phyloP scores from a whole-genome alignment of 2,329 filamentous ascomycete genomes.

The Aciculosporium take region DNA sequence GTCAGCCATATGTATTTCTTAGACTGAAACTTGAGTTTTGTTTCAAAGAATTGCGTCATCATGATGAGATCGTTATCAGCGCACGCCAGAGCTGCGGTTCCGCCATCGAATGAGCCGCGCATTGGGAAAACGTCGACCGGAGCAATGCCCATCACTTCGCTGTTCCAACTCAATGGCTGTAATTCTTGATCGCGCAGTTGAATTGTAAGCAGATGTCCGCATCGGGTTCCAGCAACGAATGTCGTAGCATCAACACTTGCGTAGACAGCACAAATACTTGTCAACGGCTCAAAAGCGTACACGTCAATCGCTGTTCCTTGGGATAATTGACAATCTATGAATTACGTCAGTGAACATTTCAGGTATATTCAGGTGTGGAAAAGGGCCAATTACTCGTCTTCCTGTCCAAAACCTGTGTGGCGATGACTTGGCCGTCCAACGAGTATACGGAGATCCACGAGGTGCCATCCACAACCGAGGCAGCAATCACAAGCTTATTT shows the following conservation, averaged over 20 bases:
- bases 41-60: slow-evolving; percentile 23
- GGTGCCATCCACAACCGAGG: slow-evolving; percentile 18
- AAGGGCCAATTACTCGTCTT: slow-evolving; percentile 1
- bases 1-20: slow-evolving; percentile 37
- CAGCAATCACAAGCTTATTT: slow-evolving; percentile 18
- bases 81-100: slow-evolving; percentile 25
- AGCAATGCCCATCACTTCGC: slow-evolving; percentile 22
- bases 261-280: slow-evolving; percentile 26
- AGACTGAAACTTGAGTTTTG: slow-evolving; percentile 19
- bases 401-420: slow-evolving; percentile 5
- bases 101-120: slow-evolving; percentile 12
- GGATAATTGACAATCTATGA: background rate
- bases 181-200: slow-evolving; percentile 10
- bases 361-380: background rate
- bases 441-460: slow-evolving; percentile 22
- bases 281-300: slow-evolving; percentile 25
- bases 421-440: slow-evolving; percentile 12
- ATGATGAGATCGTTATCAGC: slow-evolving; percentile 34
- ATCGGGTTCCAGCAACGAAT: slow-evolving; percentile 34
- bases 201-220: slow-evolving; percentile 35
- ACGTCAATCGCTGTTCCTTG: background rate
- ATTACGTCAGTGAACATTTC: background rate
- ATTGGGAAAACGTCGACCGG: slow-evolving; percentile 21
- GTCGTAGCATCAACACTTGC: slow-evolving; percentile 15
- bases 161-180: slow-evolving; percentile 13